Evolutionary conservation across 208 protist species (phyloP).

Genomic region (Leptomonas pyrrhocoris): DNA sequence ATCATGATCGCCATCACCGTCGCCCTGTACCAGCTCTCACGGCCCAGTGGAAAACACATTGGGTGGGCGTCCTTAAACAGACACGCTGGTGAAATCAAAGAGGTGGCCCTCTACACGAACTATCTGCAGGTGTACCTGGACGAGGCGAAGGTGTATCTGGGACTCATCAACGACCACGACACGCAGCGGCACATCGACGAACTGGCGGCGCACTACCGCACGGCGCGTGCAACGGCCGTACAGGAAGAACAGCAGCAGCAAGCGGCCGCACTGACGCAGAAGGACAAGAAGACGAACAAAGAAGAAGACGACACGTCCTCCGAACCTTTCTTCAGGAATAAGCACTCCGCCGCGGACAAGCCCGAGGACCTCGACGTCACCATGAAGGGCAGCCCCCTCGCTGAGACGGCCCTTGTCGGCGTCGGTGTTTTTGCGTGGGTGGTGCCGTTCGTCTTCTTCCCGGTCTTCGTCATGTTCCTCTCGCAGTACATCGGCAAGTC

Average conservation of each 20-base stretch:
- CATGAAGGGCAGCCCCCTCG: slow-evolving; percentile 50
- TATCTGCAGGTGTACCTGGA: slow-evolving; percentile 68
- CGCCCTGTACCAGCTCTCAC: slow-evolving; percentile 52
- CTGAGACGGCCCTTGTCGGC: slow-evolving; percentile 62
- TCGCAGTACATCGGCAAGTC: slow-evolving; percentile 72
- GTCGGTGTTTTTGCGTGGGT: slow-evolving; percentile 81
- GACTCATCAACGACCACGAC: slow-evolving; percentile 59
- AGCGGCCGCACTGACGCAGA: neutral
- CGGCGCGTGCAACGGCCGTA: slow-evolving; percentile 17
- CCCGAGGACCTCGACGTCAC: slow-evolving; percentile 45
- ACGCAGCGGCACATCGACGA: slow-evolving; percentile 62
- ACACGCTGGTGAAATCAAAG: slow-evolving; percentile 43
- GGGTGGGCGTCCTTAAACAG: slow-evolving; percentile 56
- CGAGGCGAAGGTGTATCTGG: slow-evolving; percentile 55
- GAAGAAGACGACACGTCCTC: neutral
- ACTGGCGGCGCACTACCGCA: slow-evolving; percentile 37
- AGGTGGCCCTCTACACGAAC: slow-evolving; percentile 57
- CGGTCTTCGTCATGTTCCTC: slow-evolving; percentile 79
- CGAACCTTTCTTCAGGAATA: neutral
- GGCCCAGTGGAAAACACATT: slow-evolving; percentile 43
- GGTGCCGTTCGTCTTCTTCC: slow-evolving; percentile 84
- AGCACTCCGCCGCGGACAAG: slow-evolving; percentile 19
- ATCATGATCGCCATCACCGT: slow-evolving; percentile 48
- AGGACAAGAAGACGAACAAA: neutral
- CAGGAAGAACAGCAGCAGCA: slow-evolving; percentile 35